Percentiles rank a stretch among this genome's conserved stretches.
Evolutionary conservation across 495 filamentous ascomycete genomes (phyloP).

Genomic region (Pyrenula aspistea): DNA sequence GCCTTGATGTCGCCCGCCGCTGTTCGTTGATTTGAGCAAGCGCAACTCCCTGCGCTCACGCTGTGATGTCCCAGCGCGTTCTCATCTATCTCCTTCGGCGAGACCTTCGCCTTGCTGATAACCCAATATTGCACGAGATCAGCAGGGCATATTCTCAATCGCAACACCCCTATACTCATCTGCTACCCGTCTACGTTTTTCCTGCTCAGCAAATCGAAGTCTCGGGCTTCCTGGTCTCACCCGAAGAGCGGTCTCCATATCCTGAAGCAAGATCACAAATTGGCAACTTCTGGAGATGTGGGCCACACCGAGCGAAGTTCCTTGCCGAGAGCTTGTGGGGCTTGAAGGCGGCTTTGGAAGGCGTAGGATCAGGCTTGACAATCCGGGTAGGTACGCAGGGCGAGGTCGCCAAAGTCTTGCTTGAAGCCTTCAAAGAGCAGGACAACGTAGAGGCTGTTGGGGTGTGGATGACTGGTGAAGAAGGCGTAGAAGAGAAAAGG

Average conservation of each 20-base stretch:
- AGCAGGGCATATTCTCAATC: slow-evolving; percentile 20
- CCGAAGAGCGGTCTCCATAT: slow-evolving; percentile 34
- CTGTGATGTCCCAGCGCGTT: slow-evolving; percentile 16
- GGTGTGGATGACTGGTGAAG: slow-evolving; percentile 58
- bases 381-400: slow-evolving; percentile 47
- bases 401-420: slow-evolving; percentile 38
- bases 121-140: slow-evolving; percentile 49
- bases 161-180: slow-evolving; percentile 45
- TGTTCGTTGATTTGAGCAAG: no score
- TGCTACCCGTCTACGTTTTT: slow-evolving; percentile 56
- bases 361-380: slow-evolving; percentile 42
- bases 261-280: slow-evolving; percentile 42
- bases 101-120: slow-evolving; percentile 57
- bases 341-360: slow-evolving; percentile 42
- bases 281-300: slow-evolving; percentile 54
- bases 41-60: no score
- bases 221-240: slow-evolving; percentile 46
- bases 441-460: slow-evolving; percentile 34
- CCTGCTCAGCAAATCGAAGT: slow-evolving; percentile 54
- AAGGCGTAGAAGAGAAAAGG: slow-evolving; percentile 48
- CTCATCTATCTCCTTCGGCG: slow-evolving; percentile 52
- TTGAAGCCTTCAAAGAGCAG: slow-evolving; percentile 30
- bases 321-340: slow-evolving; percentile 57
- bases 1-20: neutral
- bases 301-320: slow-evolving; percentile 55